Evolutionary conservation across 108 stramenopile species (phyloP).

Genomic region (Parietichytrium sp.): DNA sequence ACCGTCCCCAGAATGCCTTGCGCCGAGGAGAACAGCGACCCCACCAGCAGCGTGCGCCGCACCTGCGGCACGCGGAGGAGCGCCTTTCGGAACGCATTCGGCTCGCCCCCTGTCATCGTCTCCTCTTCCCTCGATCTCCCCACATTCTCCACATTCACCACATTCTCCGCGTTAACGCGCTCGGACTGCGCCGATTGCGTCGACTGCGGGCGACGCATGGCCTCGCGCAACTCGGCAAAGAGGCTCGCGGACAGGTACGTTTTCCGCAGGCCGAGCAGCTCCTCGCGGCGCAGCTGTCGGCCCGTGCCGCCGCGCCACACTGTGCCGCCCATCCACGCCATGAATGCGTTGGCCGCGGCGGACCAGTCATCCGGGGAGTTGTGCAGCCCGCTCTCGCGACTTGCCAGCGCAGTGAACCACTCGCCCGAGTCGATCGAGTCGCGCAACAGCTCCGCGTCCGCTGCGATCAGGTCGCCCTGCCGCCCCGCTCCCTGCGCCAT

Average conservation of each 20-base stretch:
- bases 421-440: conserved; percentile 7
- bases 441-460: not conserved
- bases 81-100: not conserved
- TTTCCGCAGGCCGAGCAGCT: not conserved
- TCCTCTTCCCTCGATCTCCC: not conserved
- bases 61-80: conserved; percentile 1
- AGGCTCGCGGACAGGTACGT: not conserved
- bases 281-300: not conserved
- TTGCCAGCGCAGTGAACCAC: not conserved
- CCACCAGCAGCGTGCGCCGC: not conserved
- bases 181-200: too few species aligned
- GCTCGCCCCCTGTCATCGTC: not conserved
- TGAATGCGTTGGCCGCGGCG: not conserved
- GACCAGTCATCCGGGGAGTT: not conserved
- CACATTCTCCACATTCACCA: not conserved
- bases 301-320: not conserved
- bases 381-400: not conserved
- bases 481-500: too few species aligned
- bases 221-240: not conserved
- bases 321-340: not conserved
- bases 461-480: conserved; percentile 14
- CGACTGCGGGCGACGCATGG: too few species aligned
- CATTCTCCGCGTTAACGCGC: not conserved
- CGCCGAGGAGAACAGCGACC: not conserved
- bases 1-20: conserved; percentile 1